A percentile compares a stretch with the other conserved stretches of the same genome.
phyloP scores from a whole-genome alignment of 331 rosid species.

The Spiraea crenata region DNA sequence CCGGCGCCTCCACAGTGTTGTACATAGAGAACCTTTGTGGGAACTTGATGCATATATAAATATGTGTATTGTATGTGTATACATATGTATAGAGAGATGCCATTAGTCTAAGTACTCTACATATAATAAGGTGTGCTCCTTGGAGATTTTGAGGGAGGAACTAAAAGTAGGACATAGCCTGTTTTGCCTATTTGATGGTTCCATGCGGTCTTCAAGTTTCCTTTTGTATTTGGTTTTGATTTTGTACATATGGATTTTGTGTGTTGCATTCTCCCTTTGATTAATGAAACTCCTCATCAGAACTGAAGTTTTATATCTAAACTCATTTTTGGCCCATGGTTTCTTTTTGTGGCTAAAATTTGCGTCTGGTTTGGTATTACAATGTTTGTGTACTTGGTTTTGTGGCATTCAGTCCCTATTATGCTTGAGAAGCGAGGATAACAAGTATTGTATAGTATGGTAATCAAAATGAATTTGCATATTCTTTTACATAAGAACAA shows the following conservation, averaged over 20 bases:
- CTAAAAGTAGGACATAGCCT: conserved; percentile 3
- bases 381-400: too few relatives aligned
- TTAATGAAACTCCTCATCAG: neutral
- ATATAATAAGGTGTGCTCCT: conserved; percentile 30
- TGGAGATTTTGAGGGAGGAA: conserved; percentile 30
- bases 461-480: too few relatives aligned
- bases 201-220: conserved; percentile 1
- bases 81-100: neutral
- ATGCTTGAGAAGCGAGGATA: too few relatives aligned
- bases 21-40: conserved; percentile 30
- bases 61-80: conserved; percentile 4
- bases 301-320: neutral
- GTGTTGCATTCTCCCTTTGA: neutral
- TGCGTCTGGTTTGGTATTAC: too few relatives aligned
- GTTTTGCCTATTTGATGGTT: conserved; percentile 1
- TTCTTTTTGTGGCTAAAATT: too few relatives aligned
- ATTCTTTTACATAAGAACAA: neutral
- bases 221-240: neutral
- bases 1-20: conserved; percentile 33
- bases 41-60: conserved; percentile 15
- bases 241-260: conserved; percentile 11
- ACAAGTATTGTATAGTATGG: too few relatives aligned
- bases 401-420: too few relatives aligned
- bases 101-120: neutral
- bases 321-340: neutral